A percentile compares a stretch with the other conserved stretches of the same genome.
Evolutionary conservation across 208 protist genomes (phyloP).

Genomic region (Wallacemonas sp.): DNA sequence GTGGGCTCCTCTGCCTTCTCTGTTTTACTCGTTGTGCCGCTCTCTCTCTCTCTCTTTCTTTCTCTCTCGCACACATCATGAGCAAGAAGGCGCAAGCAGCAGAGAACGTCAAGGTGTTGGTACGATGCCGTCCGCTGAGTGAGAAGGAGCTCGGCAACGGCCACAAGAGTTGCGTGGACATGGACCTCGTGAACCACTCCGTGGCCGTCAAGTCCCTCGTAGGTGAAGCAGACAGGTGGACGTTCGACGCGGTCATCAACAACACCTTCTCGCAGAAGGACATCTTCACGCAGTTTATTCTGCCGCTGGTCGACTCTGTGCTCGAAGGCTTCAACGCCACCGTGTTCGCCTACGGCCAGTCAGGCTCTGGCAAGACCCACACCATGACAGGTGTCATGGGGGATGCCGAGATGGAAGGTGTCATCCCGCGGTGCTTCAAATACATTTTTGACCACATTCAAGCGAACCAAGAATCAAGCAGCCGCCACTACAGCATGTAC

Average conservation of each 20-base stretch:
- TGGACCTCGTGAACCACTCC: constrained; percentile 71
- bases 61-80: constrained; percentile 28
- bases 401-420: constrained; percentile 54
- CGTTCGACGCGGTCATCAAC: constrained; percentile 90
- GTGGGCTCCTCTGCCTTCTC: background rate
- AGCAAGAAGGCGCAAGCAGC: constrained; percentile 67
- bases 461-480: constrained; percentile 32
- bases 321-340: constrained; percentile 92
- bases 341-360: constrained; percentile 95
- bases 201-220: constrained; percentile 60
- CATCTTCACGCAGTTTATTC: constrained; percentile 87
- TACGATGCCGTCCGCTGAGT: constrained; percentile 83
- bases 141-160: constrained; percentile 74
- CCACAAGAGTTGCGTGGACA: constrained; percentile 74
- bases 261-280: constrained; percentile 87
- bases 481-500: constrained; percentile 60
- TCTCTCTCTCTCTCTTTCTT: constrained; percentile 5
- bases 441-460: constrained; percentile 78
- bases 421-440: constrained; percentile 78
- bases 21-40: background rate
- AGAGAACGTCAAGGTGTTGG: constrained; percentile 89
- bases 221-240: constrained; percentile 76
- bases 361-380: constrained; percentile 94
- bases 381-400: constrained; percentile 87
- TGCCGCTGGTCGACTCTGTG: constrained; percentile 83